phyloP scores from a whole-genome alignment of 176 grass and related monocot species.

The Carex littledalei region DNA sequence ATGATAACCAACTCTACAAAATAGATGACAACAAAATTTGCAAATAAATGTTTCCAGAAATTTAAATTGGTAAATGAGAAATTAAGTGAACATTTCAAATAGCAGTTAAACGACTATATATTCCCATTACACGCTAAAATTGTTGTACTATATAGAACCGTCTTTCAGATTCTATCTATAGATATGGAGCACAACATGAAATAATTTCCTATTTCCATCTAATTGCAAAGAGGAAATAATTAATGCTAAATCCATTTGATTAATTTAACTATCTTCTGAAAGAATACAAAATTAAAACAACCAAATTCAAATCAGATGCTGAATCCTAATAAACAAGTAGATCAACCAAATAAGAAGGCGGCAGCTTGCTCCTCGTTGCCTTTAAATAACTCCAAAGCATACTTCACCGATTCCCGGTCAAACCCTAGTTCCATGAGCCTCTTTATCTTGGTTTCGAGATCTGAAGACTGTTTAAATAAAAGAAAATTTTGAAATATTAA shows the following conservation, averaged over 20 bases:
- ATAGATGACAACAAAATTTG: not conserved
- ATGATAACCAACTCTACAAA: too few species aligned
- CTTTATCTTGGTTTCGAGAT: constrained; percentile 64
- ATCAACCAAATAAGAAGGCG: constrained; percentile 86
- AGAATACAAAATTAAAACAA: constrained; percentile 14
- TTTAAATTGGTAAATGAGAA: not conserved
- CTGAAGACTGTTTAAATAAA: constrained; percentile 41
- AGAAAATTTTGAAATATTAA: not conserved
- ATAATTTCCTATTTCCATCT: not conserved
- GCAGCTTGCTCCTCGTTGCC: constrained; percentile 93
- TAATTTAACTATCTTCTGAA: constrained; percentile 7
- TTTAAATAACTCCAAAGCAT: constrained; percentile 71
- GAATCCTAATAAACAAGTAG: constrained; percentile 1
- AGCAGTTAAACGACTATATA: not conserved
- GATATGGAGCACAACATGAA: not conserved
- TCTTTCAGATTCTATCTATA: not conserved
- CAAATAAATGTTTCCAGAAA: not conserved
- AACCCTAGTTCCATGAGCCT: constrained; percentile 93
- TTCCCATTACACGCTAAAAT: not conserved
- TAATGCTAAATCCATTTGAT: not conserved
- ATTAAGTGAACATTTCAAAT: not conserved
- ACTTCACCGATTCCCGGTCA: constrained; percentile 56
- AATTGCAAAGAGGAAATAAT: not conserved
- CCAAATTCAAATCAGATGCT: not conserved
- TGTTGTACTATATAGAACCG: not conserved